Evolutionary conservation across 345 rosid genomes (phyloP).

Genomic region (Syzygium aqueum): DNA sequence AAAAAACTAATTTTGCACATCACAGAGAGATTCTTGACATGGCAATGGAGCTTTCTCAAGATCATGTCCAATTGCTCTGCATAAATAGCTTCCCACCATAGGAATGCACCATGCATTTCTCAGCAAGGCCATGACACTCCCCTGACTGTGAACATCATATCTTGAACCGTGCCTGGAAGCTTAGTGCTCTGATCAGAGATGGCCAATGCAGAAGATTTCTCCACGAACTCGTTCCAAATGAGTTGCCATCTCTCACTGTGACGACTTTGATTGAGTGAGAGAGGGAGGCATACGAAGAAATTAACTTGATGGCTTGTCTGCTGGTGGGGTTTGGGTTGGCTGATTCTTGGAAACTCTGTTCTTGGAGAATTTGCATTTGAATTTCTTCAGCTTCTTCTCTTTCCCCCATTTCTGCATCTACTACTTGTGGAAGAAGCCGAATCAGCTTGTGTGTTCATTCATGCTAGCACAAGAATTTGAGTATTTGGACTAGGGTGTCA

Average conservation of each 20-base stretch:
- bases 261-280: too few species aligned
- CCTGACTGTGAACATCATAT: constrained; percentile 26
- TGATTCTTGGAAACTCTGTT: too few species aligned
- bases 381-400: too few species aligned
- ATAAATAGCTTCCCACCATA: constrained; percentile 69
- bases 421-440: background rate
- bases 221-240: too few species aligned
- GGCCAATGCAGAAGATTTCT: constrained; percentile 1
- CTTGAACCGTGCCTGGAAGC: constrained; percentile 31
- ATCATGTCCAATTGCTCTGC: constrained; percentile 82
- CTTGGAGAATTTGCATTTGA: too few species aligned
- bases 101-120: constrained; percentile 55
- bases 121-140: constrained; percentile 58
- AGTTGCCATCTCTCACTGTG: too few species aligned
- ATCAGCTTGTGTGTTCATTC: background rate
- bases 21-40: constrained; percentile 44
- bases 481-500: background rate
- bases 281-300: too few species aligned
- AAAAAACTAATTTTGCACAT: constrained; percentile 58
- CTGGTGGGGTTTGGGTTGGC: too few species aligned
- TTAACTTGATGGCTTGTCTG: too few species aligned
- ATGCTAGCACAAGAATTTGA: background rate
- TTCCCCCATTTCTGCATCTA: too few species aligned
- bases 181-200: constrained; percentile 32
- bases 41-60: constrained; percentile 38